These are phyloP conservation scores for Trichosporon sp. DNA, from an alignment of 1,284 basidiomycete species.

Conservation along the genomic window DNA sequence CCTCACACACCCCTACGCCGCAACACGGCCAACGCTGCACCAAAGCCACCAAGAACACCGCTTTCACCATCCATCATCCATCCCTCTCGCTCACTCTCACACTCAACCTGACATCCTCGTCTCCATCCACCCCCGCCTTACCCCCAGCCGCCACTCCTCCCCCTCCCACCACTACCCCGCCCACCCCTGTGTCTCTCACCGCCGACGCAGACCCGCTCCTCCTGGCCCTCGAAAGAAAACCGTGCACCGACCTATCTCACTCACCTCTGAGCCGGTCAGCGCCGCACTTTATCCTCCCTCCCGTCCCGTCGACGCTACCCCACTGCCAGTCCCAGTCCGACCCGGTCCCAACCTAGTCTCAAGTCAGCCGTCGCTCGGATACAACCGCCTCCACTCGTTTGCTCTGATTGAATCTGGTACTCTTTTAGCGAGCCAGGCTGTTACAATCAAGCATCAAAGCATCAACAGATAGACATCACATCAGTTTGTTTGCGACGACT, in stretches of 20 bases:
- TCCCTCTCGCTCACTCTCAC: background rate
- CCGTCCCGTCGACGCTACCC: background rate
- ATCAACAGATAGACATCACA: background rate
- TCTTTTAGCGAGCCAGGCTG: too few species aligned
- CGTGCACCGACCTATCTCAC: background rate
- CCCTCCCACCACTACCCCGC: background rate
- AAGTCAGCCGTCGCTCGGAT: background rate
- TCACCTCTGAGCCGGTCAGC: background rate
- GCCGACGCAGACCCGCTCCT: background rate
- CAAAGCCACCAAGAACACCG: background rate
- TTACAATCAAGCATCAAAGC: background rate
- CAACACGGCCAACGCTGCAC: background rate
- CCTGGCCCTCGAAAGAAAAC: background rate
- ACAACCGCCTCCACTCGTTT: background rate
- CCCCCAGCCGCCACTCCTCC: background rate
- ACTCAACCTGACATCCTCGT: background rate
- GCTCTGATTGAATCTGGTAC: background rate
- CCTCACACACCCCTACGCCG: too few species aligned
- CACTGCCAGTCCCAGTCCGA: background rate
- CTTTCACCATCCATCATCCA: background rate
- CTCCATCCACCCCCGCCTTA: background rate
- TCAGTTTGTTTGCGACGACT: background rate
- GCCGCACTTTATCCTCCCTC: background rate
- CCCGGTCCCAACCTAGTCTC: background rate
- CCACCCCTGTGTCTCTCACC: too few species aligned